Percentiles rank a stretch among this genome's conserved stretches.
phyloP scores from a whole-genome alignment of 1,284 basidiomycete genomes.

The Cryptococcus deneoformans region DNA sequence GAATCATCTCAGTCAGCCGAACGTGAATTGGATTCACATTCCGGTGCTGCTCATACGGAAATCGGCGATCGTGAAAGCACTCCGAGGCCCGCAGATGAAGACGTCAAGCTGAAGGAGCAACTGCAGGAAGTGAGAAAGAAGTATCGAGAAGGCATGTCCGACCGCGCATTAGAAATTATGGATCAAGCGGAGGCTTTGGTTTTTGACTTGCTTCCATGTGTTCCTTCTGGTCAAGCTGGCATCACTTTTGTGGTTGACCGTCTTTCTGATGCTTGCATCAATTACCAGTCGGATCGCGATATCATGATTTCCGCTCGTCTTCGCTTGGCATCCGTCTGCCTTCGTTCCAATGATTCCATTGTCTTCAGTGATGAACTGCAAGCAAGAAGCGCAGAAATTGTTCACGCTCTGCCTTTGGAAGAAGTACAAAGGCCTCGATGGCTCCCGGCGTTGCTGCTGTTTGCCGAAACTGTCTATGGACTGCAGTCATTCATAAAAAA shows the following conservation, averaged over 20 bases:
- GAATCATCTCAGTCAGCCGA: not conserved
- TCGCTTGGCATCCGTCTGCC: constrained; percentile 76
- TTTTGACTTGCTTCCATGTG: constrained; percentile 76
- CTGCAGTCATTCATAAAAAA: constrained; percentile 66
- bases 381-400: constrained; percentile 60
- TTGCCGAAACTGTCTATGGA: constrained; percentile 77
- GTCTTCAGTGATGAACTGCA: constrained; percentile 11
- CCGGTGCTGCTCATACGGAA: not conserved
- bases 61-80: not conserved
- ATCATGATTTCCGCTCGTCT: constrained; percentile 69
- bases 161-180: constrained; percentile 70
- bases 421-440: constrained; percentile 61
- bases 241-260: constrained; percentile 18
- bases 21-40: not conserved
- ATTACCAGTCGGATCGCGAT: constrained; percentile 55
- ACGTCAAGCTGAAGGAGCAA: not conserved
- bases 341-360: constrained; percentile 12
- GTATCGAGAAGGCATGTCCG: constrained; percentile 63
- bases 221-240: constrained; percentile 54
- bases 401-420: constrained; percentile 61
- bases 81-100: not conserved
- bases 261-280: constrained; percentile 13
- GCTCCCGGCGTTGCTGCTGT: constrained; percentile 73
- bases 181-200: constrained; percentile 84
- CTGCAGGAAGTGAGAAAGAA: constrained; percentile 58